phyloP scores from a whole-genome alignment of 202 grass and related monocot species.

The Bolboschoenoplectus hybrid region DNA sequence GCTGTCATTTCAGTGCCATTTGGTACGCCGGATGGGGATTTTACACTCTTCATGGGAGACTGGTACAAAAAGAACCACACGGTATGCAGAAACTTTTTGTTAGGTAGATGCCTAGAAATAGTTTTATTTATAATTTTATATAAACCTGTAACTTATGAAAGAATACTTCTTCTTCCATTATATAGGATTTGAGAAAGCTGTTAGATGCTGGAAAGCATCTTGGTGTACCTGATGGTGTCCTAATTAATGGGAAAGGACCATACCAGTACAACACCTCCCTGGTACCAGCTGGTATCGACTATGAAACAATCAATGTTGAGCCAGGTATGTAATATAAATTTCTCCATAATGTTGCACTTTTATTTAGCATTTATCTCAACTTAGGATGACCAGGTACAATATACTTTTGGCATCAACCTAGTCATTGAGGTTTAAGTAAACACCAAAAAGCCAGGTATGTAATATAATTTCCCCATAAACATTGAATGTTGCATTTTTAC shows the following conservation, averaged over 20 bases:
- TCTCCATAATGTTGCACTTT: neutral
- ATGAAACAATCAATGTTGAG: constrained; percentile 85
- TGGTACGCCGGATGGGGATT: constrained; percentile 69
- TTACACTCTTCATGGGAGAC: constrained; percentile 83
- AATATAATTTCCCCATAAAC: neutral
- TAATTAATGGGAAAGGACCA: constrained; percentile 95
- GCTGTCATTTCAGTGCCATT: constrained; percentile 81
- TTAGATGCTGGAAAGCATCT: constrained; percentile 80
- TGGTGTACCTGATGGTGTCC: constrained; percentile 80
- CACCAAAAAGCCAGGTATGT: constrained; percentile 58
- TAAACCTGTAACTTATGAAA: neutral
- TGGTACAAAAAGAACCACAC: constrained; percentile 95
- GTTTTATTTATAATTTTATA: neutral
- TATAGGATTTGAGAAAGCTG: constrained; percentile 73
- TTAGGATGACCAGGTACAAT: neutral
- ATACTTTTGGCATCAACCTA: neutral
- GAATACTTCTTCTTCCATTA: constrained; percentile 1
- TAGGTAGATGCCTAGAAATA: neutral
- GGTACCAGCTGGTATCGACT: constrained; percentile 70
- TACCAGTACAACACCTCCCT: constrained; percentile 91
- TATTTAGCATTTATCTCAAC: neutral
- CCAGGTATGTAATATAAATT: constrained; percentile 56
- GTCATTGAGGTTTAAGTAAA: constrained; percentile 15
- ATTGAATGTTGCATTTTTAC: neutral
- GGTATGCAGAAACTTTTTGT: constrained; percentile 26